Conservation (phyloP, 331 rosid genomes). For the Cydonia oblonga region DNA sequence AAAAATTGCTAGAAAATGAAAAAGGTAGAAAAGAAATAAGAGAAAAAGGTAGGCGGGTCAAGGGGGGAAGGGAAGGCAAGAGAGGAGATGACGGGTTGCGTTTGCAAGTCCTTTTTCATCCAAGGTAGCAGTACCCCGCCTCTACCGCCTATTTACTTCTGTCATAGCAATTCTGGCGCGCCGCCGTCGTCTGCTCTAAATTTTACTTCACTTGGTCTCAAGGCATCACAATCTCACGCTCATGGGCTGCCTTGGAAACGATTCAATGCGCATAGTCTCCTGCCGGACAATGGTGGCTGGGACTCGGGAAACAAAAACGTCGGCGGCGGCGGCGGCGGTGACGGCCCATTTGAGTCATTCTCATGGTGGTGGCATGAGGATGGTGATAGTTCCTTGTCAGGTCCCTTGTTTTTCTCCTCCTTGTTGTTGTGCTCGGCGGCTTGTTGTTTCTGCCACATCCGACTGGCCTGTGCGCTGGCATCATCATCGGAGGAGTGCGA, state of each 20-base stretch:
- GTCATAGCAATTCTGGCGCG: not conserved
- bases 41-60: not conserved
- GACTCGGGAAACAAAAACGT: not conserved
- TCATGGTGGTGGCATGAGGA: conserved; percentile 24
- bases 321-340: conserved; percentile 23
- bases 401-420: conserved; percentile 23
- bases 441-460: conserved; percentile 43
- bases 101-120: not conserved
- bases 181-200: not conserved
- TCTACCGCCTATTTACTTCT: not conserved
- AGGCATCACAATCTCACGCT: not conserved
- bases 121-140: not conserved
- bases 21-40: not conserved
- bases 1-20: not conserved
- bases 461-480: conserved; percentile 46
- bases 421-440: conserved; percentile 19
- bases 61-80: not conserved
- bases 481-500: conserved; percentile 1
- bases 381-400: conserved; percentile 11
- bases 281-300: conserved; percentile 8
- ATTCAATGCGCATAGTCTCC: not conserved
- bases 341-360: conserved; percentile 29
- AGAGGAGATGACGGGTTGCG: not conserved
- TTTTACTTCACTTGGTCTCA: not conserved
- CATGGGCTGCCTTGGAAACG: not conserved